A percentile compares a stretch with the other conserved stretches of the same genome.
These are phyloP conservation scores for Plasmodium gonderi DNA, from an alignment of 169 alveolate species.

Conservation along the genomic window DNA sequence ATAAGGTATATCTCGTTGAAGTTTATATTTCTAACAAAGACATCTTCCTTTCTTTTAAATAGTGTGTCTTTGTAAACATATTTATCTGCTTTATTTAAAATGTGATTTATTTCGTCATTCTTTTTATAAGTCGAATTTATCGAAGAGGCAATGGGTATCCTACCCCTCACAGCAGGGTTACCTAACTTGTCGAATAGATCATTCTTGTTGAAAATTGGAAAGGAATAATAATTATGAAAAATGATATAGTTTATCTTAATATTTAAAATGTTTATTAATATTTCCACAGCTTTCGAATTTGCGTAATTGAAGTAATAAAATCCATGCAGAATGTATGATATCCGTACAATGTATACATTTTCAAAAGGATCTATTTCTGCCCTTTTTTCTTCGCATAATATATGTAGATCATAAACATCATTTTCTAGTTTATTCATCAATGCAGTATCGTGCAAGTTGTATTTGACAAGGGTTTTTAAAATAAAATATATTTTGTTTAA, in stretches of 20 bases:
- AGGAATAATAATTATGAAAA: constrained; percentile 19
- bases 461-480: constrained; percentile 46
- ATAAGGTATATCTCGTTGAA: constrained; percentile 49
- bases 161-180: neutral
- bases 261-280: constrained; percentile 19
- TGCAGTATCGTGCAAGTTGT: constrained; percentile 27
- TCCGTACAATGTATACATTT: constrained; percentile 57
- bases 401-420: neutral
- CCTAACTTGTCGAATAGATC: neutral
- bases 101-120: neutral
- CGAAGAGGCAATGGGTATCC: neutral
- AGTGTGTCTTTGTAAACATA: neutral
- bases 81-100: neutral
- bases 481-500: constrained; percentile 61
- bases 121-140: neutral
- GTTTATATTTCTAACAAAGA: constrained; percentile 31
- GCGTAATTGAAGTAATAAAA: constrained; percentile 24
- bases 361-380: constrained; percentile 44
- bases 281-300: constrained; percentile 32
- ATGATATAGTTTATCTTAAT: constrained; percentile 49
- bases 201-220: neutral
- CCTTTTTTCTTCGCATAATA: neutral
- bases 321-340: constrained; percentile 50
- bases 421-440: constrained; percentile 35
- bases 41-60: neutral